Percentiles rank a stretch among this genome's conserved stretches.
phyloP scores from a whole-genome alignment of 495 filamentous ascomycete species.

The Articulospora tetracladia region DNA sequence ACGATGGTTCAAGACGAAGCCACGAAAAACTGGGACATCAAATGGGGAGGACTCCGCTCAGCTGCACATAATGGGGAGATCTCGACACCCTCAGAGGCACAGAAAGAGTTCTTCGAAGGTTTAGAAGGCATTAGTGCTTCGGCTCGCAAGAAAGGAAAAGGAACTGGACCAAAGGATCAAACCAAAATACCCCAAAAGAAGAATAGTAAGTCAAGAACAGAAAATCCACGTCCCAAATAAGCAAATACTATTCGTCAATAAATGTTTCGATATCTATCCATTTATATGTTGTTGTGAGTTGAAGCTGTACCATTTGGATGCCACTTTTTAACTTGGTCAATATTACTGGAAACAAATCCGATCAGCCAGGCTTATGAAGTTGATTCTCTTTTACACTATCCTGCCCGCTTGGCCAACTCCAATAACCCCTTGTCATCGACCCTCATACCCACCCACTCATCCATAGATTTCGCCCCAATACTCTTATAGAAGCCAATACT shows the following conservation, averaged over 20 bases:
- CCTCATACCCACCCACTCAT: conserved; percentile 90
- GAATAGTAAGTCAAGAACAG: background rate
- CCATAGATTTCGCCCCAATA: conserved; percentile 70
- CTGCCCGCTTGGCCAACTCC: conserved; percentile 47
- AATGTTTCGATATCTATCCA: no score
- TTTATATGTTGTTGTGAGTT: no score
- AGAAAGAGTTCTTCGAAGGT: conserved; percentile 21
- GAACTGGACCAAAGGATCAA: background rate
- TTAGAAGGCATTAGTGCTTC: background rate
- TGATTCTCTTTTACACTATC: conserved; percentile 8
- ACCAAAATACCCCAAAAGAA: background rate
- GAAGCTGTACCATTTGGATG: no score
- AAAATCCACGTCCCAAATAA: background rate
- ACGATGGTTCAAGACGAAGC: conserved; percentile 17
- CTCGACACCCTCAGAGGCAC: conserved; percentile 1
- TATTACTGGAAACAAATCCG: no score
- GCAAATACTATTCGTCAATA: no score
- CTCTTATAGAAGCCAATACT: conserved; percentile 83
- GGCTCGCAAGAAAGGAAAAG: background rate
- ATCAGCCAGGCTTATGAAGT: no score
- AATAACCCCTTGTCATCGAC: conserved; percentile 69
- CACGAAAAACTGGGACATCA: conserved; percentile 13
- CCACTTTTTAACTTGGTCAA: no score
- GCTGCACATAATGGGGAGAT: background rate
- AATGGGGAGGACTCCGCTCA: conserved; percentile 18